Base-by-base conservation (phyloP, 345 rosid genomes). In the Bruguiera parviflora region DNA sequence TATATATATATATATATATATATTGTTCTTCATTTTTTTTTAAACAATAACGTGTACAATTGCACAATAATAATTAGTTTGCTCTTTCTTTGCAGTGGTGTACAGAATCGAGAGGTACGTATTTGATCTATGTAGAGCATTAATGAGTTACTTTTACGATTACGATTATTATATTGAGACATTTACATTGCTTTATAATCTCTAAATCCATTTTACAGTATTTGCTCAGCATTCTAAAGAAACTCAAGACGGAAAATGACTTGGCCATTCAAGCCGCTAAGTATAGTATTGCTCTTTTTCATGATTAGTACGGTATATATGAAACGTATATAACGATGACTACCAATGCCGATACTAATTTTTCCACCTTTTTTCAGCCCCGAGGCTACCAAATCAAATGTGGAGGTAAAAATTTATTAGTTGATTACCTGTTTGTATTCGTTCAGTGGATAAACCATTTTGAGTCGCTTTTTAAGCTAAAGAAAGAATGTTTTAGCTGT, bases 241-340 rank as follows among this genome's bases (percentile, higher is more conserved):
- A 71, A 9, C 80, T 76, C 65, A 71, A 57, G 65, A 25, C 61
- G 7, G 75, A 76, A 33, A 66, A 58, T 63, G 76, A 76, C 31
- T 46, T 71, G 51, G 80, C 72, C 19, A 31, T 76, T 71, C 80
- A 76, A 71, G 72, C 69, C 56, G 65, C 80, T 56, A 76, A 61
- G 80, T 71, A 61, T 11, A 57, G 9, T 28, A 8, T 1, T 10
- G 32, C 15, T n/a, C 4, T 28, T 51, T 19, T 32, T 55, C 10
- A 20, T 3, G 18, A 43, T 43, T n/a, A n/a, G 49, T 13, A 13
- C 13, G 16, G 5, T 43, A 0, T 43, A 15, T 11, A 13, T 3
- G 13, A 2, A 43, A 43, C 18, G 18, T 3, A 43, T 11, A 43
- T 43, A 43, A 43, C 18, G 13, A 13, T 43, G 15, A 43, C 18